These are phyloP conservation scores for Colletotrichum nymphaeae DNA, from an alignment of 2,329 filamentous ascomycete genomes.

Conservation along the genomic window DNA sequence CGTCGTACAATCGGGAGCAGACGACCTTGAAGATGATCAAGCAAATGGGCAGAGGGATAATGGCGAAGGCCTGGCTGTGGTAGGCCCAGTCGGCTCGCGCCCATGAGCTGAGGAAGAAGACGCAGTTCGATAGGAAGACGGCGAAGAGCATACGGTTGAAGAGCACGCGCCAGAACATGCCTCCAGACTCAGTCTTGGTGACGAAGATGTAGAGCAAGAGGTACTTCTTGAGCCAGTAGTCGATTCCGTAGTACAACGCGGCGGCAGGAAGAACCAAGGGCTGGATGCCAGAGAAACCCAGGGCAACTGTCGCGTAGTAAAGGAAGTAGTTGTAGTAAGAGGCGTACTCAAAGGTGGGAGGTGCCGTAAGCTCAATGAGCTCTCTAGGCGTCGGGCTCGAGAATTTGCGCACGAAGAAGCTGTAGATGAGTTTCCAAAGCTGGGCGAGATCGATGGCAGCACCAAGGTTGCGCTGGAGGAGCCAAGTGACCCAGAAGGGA, in stretches of 20 bases:
- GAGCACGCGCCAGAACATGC: conserved; percentile 89
- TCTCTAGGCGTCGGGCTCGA: conserved; percentile 89
- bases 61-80: conserved; percentile 67
- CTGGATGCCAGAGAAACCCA: conserved; percentile 87
- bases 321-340: conserved; percentile 99
- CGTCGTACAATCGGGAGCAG: conserved; percentile 81
- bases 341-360: conserved; percentile 92
- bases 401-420: conserved; percentile 87
- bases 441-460: conserved; percentile 95
- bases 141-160: conserved; percentile 95
- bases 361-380: conserved; percentile 91
- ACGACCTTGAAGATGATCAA: conserved; percentile 89
- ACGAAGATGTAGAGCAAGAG: conserved; percentile 93
- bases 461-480: conserved; percentile 92
- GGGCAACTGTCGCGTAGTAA: conserved; percentile 89
- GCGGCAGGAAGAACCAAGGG: conserved; percentile 88
- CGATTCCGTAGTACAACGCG: conserved; percentile 88
- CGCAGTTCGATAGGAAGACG: conserved; percentile 79
- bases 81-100: conserved; percentile 73
- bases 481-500: conserved; percentile 93
- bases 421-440: conserved; percentile 83
- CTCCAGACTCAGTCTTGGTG: conserved; percentile 96
- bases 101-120: conserved; percentile 82
- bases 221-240: conserved; percentile 95
- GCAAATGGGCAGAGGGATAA: conserved; percentile 81